Percentiles rank a stretch among this genome's conserved stretches.
phyloP scores from a whole-genome alignment of 2,329 filamentous ascomycete species.

The Rutstroemia sp. region DNA sequence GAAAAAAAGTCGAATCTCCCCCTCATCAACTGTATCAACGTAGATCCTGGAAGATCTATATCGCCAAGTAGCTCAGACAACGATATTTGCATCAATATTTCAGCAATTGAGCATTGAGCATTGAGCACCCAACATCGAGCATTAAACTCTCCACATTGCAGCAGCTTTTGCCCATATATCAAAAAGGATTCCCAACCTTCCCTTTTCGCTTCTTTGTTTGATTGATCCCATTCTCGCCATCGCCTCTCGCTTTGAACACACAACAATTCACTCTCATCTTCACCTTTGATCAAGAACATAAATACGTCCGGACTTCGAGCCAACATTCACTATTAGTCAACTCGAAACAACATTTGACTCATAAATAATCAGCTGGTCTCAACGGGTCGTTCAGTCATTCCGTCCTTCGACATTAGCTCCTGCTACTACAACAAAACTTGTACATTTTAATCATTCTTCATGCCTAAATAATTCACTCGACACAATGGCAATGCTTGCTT shows the following conservation, averaged over 20 bases:
- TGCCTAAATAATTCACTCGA: slow-evolving; percentile 19
- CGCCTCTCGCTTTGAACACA: background rate
- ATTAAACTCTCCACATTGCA: background rate
- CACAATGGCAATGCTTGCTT: slow-evolving; percentile 69
- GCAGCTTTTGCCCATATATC: no score
- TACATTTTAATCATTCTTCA: slow-evolving; percentile 11
- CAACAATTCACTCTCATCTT: background rate
- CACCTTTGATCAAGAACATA: background rate
- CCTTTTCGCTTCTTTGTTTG: background rate
- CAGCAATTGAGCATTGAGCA: slow-evolving; percentile 6
- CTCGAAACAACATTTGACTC: background rate
- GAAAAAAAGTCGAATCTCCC: background rate
- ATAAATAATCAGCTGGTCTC: background rate
- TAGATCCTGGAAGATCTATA: slow-evolving; percentile 10
- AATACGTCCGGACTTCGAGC: background rate
- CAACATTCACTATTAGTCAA: no score
- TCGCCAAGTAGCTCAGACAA: background rate
- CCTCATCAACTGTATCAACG: background rate
- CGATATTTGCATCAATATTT: background rate
- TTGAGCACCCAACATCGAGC: background rate
- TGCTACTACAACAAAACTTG: background rate
- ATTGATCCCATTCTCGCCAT: background rate
- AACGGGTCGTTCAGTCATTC: background rate
- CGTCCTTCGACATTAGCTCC: background rate
- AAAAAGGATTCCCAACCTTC: background rate